Percentiles rank a stretch among this genome's conserved stretches.
These are phyloP conservation scores for Noccaea bulbosa DNA, from an alignment of 345 rosid species.

Conservation along the genomic window DNA sequence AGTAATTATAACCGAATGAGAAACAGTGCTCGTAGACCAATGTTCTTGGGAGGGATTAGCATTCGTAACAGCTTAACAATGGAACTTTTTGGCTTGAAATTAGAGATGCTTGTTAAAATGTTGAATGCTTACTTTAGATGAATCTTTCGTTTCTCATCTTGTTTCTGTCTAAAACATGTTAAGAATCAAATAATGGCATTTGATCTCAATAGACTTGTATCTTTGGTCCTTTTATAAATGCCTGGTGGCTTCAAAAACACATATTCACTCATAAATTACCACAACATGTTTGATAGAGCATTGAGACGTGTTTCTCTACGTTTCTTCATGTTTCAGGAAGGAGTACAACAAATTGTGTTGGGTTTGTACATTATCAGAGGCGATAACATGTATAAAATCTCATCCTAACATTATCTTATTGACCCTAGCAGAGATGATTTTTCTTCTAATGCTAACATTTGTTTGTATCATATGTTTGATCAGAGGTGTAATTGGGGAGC, in stretches of 20 bases:
- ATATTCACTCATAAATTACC: neutral
- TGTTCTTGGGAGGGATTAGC: neutral
- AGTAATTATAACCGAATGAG: too few species aligned
- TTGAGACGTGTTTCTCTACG: slow-evolving; percentile 5
- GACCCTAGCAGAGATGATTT: neutral
- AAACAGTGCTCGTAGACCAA: neutral
- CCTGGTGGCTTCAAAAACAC: neutral
- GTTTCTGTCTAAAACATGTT: slow-evolving; percentile 4
- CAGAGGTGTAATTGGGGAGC: slow-evolving; percentile 93
- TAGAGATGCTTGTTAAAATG: slow-evolving; percentile 1
- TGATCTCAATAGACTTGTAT: neutral
- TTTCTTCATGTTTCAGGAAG: slow-evolving; percentile 63
- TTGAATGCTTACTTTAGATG: neutral
- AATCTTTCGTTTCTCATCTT: neutral
- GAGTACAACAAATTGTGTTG: slow-evolving; percentile 88
- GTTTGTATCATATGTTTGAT: slow-evolving; percentile 32
- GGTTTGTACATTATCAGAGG: slow-evolving; percentile 98
- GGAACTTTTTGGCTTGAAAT: neutral
- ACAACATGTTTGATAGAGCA: neutral
- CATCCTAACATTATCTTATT: neutral
- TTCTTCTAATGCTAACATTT: slow-evolving; percentile 1
- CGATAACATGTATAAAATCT: slow-evolving; percentile 77
- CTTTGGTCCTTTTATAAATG: neutral
- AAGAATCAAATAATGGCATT: neutral
- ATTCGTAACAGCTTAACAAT: slow-evolving; percentile 1